Evolutionary conservation across 2,329 filamentous ascomycete genomes (phyloP).

Genomic region (Cladosporium sp.): DNA sequence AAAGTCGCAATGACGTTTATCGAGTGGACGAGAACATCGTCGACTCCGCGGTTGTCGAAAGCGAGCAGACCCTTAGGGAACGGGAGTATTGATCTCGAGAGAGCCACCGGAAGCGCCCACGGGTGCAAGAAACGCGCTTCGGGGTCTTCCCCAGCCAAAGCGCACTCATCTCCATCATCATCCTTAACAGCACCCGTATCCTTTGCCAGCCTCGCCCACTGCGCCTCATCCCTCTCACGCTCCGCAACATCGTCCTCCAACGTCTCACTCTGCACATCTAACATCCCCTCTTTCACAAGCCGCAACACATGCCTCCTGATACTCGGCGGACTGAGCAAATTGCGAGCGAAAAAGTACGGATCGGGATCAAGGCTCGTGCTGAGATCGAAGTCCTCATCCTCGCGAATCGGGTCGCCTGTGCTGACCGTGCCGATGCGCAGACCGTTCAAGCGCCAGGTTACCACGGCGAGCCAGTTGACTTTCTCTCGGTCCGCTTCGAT

Average conservation of each 20-base stretch:
- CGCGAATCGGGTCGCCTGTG: neutral
- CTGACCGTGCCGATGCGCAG: slow-evolving; percentile 1
- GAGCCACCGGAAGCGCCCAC: slow-evolving; percentile 8
- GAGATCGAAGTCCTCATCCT: neutral
- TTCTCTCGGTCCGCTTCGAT: neutral
- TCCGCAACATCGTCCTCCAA: slow-evolving; percentile 6
- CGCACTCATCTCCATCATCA: neutral
- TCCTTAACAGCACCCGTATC: neutral
- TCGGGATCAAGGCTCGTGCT: slow-evolving; percentile 8
- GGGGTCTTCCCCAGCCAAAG: neutral
- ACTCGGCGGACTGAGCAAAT: neutral
- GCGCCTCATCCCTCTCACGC: neutral
- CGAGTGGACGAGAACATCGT: neutral
- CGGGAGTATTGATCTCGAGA: neutral
- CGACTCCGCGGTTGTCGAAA: neutral
- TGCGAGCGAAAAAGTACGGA: slow-evolving; percentile 7
- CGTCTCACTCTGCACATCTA: neutral
- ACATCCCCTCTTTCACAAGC: neutral
- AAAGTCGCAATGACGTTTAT: slow-evolving; percentile 2
- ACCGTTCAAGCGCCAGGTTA: slow-evolving; percentile 10
- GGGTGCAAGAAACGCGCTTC: slow-evolving; percentile 4
- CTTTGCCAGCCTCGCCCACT: neutral
- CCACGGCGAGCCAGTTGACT: slow-evolving; percentile 2
- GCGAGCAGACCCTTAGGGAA: neutral
- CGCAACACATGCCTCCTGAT: neutral